These are phyloP conservation scores for Pseudozyma flocculosa DNA, from an alignment of 1,284 basidiomycete species.

Conservation along the genomic window DNA sequence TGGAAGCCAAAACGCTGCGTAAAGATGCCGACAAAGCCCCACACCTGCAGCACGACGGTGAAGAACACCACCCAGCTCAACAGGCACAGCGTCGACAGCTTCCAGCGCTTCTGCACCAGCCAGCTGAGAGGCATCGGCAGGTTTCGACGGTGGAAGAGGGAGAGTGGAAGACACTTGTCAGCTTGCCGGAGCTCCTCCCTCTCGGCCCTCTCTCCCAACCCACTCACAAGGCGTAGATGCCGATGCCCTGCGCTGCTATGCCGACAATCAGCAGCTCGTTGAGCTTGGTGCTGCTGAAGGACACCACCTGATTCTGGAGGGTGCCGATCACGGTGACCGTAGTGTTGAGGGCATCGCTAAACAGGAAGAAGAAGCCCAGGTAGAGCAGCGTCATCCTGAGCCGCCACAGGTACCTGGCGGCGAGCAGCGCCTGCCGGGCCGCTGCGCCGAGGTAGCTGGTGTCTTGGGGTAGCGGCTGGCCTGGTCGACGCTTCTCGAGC, in stretches of 20 bases:
- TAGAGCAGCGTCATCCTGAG: constrained; percentile 61
- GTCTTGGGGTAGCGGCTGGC: constrained; percentile 66
- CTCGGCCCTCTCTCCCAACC: too few species aligned
- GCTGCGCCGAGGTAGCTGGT: constrained; percentile 69
- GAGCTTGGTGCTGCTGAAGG: constrained; percentile 70
- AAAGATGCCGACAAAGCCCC: constrained; percentile 85
- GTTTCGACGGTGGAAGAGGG: not conserved
- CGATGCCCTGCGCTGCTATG: constrained; percentile 70
- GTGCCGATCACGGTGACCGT: constrained; percentile 74
- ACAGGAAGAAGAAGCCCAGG: constrained; percentile 68
- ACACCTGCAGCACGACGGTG: constrained; percentile 74
- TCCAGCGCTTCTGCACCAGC: constrained; percentile 75
- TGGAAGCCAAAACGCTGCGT: constrained; percentile 67
- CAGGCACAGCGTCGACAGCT: constrained; percentile 66
- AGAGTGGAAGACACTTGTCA: not conserved
- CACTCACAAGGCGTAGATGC: constrained; percentile 63
- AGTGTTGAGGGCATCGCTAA: constrained; percentile 77
- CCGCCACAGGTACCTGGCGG: constrained; percentile 12
- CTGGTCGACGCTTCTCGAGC: constrained; percentile 51
- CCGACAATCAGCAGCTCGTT: constrained; percentile 73
- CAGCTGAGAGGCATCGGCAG: too few species aligned
- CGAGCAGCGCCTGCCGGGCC: constrained; percentile 27
- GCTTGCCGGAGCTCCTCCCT: too few species aligned
- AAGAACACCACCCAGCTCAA: constrained; percentile 75
- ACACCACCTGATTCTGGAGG: constrained; percentile 77